Evolutionary conservation across 148 eudicot genomes (phyloP).

Genomic region (Nepenthes mirabilis): DNA sequence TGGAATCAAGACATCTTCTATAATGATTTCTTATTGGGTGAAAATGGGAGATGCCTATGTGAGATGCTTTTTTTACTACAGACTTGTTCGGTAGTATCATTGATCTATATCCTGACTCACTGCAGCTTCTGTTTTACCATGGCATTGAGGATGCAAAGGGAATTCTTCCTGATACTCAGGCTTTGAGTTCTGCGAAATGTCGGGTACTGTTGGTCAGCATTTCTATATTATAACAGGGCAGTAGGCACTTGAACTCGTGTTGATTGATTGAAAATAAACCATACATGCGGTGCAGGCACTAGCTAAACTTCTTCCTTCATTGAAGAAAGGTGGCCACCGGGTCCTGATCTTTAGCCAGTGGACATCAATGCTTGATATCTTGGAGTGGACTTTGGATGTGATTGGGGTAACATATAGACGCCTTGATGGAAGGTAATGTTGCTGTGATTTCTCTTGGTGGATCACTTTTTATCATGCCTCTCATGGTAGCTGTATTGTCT

Average conservation of each 20-base stretch:
- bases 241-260: not conserved
- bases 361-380: conserved; percentile 99
- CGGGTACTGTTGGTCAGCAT: conserved; percentile 28
- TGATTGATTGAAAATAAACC: not conserved
- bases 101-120: not conserved
- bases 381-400: conserved; percentile 96
- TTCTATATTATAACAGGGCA: not conserved
- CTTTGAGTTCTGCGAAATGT: conserved; percentile 76
- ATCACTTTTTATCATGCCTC: no score
- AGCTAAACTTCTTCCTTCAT: conserved; percentile 62
- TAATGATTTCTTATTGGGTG: no score
- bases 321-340: conserved; percentile 60
- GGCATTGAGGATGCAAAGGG: conserved; percentile 47
- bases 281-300: conserved; percentile 41
- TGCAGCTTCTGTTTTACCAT: conserved; percentile 71
- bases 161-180: conserved; percentile 58
- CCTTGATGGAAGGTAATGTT: conserved; percentile 88
- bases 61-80: not conserved
- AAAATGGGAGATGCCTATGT: not conserved
- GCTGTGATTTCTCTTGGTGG: not conserved
- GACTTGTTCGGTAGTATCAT: not conserved
- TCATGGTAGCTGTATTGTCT: no score
- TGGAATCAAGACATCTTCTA: no score
- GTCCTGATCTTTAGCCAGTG: conserved; percentile 98
- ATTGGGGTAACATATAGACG: conserved; percentile 79